Base-by-base conservation (phyloP, 768 basidiomycete species). In the Exidia glandulosa region DNA sequence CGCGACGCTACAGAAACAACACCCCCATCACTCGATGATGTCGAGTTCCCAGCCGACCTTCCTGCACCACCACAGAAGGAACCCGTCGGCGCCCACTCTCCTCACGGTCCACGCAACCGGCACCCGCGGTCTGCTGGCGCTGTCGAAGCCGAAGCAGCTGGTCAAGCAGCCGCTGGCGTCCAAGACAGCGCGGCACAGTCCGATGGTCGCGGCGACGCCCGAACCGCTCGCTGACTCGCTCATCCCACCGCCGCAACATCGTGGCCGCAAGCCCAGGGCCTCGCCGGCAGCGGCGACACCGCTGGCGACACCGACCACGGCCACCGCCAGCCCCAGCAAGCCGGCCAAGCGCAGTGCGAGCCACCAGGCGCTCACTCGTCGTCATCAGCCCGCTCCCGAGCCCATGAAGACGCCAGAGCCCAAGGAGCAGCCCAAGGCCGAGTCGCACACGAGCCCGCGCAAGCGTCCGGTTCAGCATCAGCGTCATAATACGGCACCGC, bases 81-180 rank as follows among this genome's bases (percentile, higher is more conserved):
- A 83, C 67, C 83, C 87, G 23, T 88, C 87, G 0, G 87, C 87
- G 0, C 84, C 85, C 7, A 77, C 82, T 34, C 80, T 85, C 66
- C 77, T 84, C 62, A 29, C 36, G 25, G 82, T 87, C 3, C 85
- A 87, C 69, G 82, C 88, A 2, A 87, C 88, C 13, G 79, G 79
- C 59, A 87, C 82, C 0, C 88, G 87, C 0, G 88, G 88, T 68
- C 77, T 90, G 9, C 79, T 90, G 57, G 80, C 83, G 55, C 77
- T 90, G 56, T 81, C 85, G 58, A 86, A 83, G 76, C 83, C 83
- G 13, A 45, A 45, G 41, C 41, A 14, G 19, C 41, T 19, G 41
- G 41, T 23, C 41, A 45, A 45, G 41, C 41, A 19, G 41, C 41
- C 41, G 10, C 41, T 23, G 12, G 9, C 41, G 19, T 23, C 16